Conservation (phyloP, 2,329 filamentous ascomycete genomes). For the Fusarium secorum region DNA sequence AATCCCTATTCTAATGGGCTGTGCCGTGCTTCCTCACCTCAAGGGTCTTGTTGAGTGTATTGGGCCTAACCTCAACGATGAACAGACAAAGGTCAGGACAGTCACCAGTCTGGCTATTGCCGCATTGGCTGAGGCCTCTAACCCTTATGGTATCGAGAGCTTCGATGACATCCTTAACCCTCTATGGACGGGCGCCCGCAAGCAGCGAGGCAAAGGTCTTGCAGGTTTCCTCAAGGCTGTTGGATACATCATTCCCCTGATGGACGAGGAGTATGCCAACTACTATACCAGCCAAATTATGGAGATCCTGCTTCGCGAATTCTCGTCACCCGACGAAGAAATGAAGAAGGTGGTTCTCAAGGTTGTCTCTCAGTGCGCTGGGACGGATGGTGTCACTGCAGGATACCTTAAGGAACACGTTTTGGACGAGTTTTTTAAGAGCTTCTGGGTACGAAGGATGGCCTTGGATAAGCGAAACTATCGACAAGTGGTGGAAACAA, state of each 20-base stretch:
- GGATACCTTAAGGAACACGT: conserved; percentile 96
- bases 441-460: conserved; percentile 98
- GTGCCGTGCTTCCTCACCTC: conserved; percentile 91
- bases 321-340: conserved; percentile 96
- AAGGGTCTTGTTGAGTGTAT: conserved; percentile 98
- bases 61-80: conserved; percentile 92
- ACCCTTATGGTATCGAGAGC: conserved; percentile 98
- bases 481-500: conserved; percentile 96
- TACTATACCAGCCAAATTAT: conserved; percentile 99
- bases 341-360: conserved; percentile 99
- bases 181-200: conserved; percentile 93
- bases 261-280: conserved; percentile 99
- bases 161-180: conserved; percentile 98
- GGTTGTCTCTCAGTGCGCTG: conserved; percentile 94
- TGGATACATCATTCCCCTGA: conserved; percentile 96
- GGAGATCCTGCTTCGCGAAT: conserved; percentile 96
- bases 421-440: conserved; percentile 96
- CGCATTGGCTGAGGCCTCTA: conserved; percentile 92
- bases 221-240: conserved; percentile 97
- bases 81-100: conserved; percentile 96
- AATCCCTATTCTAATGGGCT: conserved; percentile 98
- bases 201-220: conserved; percentile 94
- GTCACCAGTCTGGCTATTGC: conserved; percentile 96
- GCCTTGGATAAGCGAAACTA: conserved; percentile 98
- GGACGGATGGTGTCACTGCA: conserved; percentile 92